phyloP scores from a whole-genome alignment of 2,329 filamentous ascomycete species.

The Aspergillus costaricaensis region DNA sequence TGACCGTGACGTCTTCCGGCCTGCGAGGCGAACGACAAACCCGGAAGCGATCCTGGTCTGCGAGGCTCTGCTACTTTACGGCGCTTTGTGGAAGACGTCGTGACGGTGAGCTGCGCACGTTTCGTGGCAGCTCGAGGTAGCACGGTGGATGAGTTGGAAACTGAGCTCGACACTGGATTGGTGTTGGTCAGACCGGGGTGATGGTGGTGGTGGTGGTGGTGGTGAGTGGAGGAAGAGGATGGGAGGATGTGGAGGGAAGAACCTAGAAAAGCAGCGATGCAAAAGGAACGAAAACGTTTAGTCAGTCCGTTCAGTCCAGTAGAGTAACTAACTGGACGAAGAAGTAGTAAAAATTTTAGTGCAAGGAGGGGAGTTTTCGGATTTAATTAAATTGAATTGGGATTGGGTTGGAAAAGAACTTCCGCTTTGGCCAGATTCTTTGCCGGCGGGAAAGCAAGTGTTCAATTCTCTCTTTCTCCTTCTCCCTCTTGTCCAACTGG shows the following conservation, averaged over 20 bases:
- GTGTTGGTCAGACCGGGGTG: conserved; percentile 1
- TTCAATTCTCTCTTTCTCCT: too few relatives aligned
- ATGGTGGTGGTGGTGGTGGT: neutral
- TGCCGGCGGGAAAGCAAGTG: too few relatives aligned
- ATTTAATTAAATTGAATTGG: too few relatives aligned
- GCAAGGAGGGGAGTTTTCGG: too few relatives aligned
- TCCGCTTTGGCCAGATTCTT: too few relatives aligned
- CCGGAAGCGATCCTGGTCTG: conserved; percentile 38
- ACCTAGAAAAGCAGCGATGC: neutral
- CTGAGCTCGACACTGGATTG: conserved; percentile 3
- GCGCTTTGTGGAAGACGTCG: conserved; percentile 54
- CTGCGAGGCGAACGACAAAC: conserved; percentile 34
- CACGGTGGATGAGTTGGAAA: conserved; percentile 18
- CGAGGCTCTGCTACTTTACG: conserved; percentile 50
- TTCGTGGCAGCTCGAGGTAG: conserved; percentile 46
- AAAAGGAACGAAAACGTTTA: neutral
- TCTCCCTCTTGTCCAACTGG: too few relatives aligned
- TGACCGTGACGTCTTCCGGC: conserved; percentile 40
- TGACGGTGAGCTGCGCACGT: conserved; percentile 50
- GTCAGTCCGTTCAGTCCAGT: neutral
- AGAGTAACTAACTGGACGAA: too few relatives aligned
- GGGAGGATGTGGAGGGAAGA: conserved; percentile 4
- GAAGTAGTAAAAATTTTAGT: too few relatives aligned
- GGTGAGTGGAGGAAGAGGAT: neutral
- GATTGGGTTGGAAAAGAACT: too few relatives aligned